These are phyloP conservation scores for Aspergillus kassunensis DNA, from an alignment of 495 filamentous ascomycete genomes.

Conservation along the genomic window DNA sequence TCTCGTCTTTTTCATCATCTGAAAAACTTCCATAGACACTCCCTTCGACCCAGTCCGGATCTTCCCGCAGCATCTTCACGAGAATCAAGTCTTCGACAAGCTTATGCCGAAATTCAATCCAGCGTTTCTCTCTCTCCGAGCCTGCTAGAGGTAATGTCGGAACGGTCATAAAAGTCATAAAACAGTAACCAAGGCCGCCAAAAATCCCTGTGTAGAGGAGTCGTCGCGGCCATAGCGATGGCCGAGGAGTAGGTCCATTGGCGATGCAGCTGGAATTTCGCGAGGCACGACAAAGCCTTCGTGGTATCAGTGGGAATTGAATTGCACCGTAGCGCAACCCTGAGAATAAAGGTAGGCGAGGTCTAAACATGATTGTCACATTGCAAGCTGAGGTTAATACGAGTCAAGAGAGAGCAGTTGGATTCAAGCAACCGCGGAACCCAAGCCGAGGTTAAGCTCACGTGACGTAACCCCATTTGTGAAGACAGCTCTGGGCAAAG, in stretches of 20 bases:
- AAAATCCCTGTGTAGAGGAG: slow-evolving; percentile 36
- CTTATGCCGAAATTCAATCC: slow-evolving; percentile 22
- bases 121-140: slow-evolving; percentile 22
- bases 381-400: slow-evolving; percentile 12
- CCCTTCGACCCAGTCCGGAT: slow-evolving; percentile 50
- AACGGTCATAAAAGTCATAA: neutral
- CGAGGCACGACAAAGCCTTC: neutral
- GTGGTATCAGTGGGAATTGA: slow-evolving; percentile 6
- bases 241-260: slow-evolving; percentile 16
- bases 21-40: slow-evolving; percentile 53
- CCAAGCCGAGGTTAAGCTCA: neutral
- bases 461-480: neutral
- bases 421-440: neutral
- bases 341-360: slow-evolving; percentile 25
- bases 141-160: too few species aligned
- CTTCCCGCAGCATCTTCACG: slow-evolving; percentile 46
- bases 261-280: slow-evolving; percentile 28
- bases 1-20: slow-evolving; percentile 30
- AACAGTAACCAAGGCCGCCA: slow-evolving; percentile 27
- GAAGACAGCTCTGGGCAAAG: neutral
- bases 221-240: slow-evolving; percentile 38
- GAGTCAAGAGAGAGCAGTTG: neutral
- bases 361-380: slow-evolving; percentile 31
- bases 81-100: slow-evolving; percentile 45
- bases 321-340: slow-evolving; percentile 14